A percentile compares a stretch with the other conserved stretches of the same genome.
phyloP scores from a whole-genome alignment of 2,329 filamentous ascomycete species.

The Xylariaceae sp. region DNA sequence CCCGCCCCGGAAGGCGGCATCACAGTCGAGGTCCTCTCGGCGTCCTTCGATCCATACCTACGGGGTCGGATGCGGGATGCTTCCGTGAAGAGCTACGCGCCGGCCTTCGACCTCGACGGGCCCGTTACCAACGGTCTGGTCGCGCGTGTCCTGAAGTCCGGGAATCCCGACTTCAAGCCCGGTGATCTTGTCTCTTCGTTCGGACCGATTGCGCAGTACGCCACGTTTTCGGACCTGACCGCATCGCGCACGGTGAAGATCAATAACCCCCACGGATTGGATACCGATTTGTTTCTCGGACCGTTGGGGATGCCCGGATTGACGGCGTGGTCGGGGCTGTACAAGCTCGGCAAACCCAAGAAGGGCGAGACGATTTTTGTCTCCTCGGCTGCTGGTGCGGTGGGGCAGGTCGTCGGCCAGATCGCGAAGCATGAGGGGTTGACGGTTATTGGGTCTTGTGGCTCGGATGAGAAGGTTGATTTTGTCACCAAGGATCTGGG shows the following conservation, averaged over 20 bases:
- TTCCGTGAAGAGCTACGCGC: conserved; percentile 55
- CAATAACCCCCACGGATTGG: conserved; percentile 61
- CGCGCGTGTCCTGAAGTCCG: conserved; percentile 25
- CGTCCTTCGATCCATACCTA: conserved; percentile 70
- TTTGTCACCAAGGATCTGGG: conserved; percentile 65
- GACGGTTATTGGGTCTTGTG: conserved; percentile 71
- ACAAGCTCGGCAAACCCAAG: conserved; percentile 71
- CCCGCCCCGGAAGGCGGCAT: conserved; percentile 53
- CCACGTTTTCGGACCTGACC: conserved; percentile 45
- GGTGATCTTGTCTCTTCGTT: conserved; percentile 57
- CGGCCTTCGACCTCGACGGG: conserved; percentile 55
- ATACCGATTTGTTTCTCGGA: conserved; percentile 59
- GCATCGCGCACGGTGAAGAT: conserved; percentile 43
- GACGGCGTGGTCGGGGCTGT: conserved; percentile 70
- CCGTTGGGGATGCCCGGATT: conserved; percentile 72
- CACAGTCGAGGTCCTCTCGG: conserved; percentile 60
- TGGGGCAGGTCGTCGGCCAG: conserved; percentile 72
- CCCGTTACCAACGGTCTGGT: conserved; percentile 58
- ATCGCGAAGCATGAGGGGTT: conserved; percentile 73
- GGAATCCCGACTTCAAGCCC: conserved; percentile 26
- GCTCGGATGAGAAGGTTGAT: conserved; percentile 72
- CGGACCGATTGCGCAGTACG: conserved; percentile 61
- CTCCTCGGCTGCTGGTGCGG: conserved; percentile 68
- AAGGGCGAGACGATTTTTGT: conserved; percentile 77
- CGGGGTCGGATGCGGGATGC: conserved; percentile 63